phyloP scores from a whole-genome alignment of 345 rosid species.

The Hibiscus tridactylites region DNA sequence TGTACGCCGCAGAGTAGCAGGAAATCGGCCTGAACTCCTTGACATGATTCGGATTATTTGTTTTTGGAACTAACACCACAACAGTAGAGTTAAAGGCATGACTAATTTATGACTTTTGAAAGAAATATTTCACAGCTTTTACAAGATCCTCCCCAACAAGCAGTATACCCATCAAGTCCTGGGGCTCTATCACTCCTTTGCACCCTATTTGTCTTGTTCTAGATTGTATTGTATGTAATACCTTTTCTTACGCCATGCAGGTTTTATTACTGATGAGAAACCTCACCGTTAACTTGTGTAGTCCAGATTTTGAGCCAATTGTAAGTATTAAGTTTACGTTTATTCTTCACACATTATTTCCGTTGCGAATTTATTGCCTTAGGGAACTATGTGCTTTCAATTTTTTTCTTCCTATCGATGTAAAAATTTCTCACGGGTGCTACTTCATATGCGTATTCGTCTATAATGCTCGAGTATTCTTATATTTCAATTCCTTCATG shows the following conservation, averaged over 20 bases:
- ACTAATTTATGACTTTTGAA: not conserved
- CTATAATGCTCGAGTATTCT: not conserved
- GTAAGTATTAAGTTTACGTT: slow-evolving; percentile 40
- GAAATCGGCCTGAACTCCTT: too few relatives aligned
- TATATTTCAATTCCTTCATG: not conserved
- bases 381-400: not conserved
- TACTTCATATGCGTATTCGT: not conserved
- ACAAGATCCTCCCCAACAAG: too few relatives aligned
- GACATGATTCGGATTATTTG: too few relatives aligned
- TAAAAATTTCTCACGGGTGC: not conserved
- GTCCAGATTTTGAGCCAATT: slow-evolving; percentile 76
- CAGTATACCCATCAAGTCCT: too few relatives aligned
- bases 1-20: too few relatives aligned
- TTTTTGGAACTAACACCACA: too few relatives aligned
- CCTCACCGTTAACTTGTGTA: slow-evolving; percentile 74
- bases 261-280: slow-evolving; percentile 86
- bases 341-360: not conserved
- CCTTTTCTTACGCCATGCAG: slow-evolving; percentile 36
- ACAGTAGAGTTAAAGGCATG: not conserved
- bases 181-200: not conserved
- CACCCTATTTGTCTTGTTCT: not conserved
- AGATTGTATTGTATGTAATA: not conserved
- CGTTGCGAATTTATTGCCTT: not conserved
- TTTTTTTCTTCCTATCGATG: not conserved
- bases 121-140: too few relatives aligned